Evolutionary conservation across 805 yeast species (phyloP).

Genomic region (Hanseniaspora mollemarum): DNA sequence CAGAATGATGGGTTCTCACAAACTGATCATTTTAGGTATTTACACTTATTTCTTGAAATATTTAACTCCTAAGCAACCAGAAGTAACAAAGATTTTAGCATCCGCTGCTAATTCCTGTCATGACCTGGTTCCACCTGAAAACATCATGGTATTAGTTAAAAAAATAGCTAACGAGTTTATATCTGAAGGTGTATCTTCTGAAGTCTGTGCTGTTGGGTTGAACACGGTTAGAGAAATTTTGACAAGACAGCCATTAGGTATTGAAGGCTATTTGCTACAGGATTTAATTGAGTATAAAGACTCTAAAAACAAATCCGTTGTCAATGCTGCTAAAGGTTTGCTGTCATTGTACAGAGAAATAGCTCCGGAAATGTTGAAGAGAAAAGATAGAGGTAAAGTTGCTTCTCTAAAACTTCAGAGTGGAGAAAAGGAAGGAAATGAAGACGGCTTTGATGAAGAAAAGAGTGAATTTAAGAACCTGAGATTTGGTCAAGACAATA

Average conservation of each 20-base stretch:
- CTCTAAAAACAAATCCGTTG: conserved; percentile 85
- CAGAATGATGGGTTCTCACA: conserved; percentile 86
- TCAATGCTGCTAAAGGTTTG: conserved; percentile 85
- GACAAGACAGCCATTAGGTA: conserved; percentile 87
- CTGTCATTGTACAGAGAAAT: conserved; percentile 80
- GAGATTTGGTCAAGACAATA: conserved; percentile 62
- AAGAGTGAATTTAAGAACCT: conserved; percentile 28
- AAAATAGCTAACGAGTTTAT: conserved; percentile 96
- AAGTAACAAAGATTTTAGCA: conserved; percentile 93
- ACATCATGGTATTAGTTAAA: conserved; percentile 63
- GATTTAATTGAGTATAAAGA: conserved; percentile 85
- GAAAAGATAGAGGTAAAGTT: conserved; percentile 84
- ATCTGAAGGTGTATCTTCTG: conserved; percentile 95
- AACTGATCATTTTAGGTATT: conserved; percentile 76
- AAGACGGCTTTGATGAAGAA: conserved; percentile 43
- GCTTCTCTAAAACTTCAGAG: conserved; percentile 74
- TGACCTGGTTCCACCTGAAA: conserved; percentile 94
- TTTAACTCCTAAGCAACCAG: conserved; percentile 83
- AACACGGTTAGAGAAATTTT: conserved; percentile 90
- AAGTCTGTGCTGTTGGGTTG: conserved; percentile 96
- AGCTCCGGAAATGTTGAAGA: conserved; percentile 87
- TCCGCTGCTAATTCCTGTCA: conserved; percentile 95
- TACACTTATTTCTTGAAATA: conserved; percentile 82
- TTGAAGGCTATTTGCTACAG: conserved; percentile 75
- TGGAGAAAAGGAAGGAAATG: conserved; percentile 40